Evolutionary conservation across 2,329 filamentous ascomycete genomes (phyloP), one percentile per base, ranked within the genome.

Genomic region (Didymella exigua): DNA sequence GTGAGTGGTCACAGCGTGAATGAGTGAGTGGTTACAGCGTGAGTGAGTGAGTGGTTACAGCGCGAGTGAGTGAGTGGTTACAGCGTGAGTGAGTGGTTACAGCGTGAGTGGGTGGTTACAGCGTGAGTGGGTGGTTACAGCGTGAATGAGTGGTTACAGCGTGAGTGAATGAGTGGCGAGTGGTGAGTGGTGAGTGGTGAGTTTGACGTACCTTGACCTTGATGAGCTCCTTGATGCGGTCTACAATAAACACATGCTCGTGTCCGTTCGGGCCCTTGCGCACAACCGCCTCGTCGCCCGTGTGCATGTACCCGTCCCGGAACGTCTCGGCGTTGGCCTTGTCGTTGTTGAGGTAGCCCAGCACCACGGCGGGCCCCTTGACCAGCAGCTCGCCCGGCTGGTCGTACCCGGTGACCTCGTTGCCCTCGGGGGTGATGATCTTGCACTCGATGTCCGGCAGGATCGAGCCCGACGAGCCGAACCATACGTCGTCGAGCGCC

Each of bases 261-360:
- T 87, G 78, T 2, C 90, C 91, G 2, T 78, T 54, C 3, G 65
- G 0, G 84, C 81, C 7, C 85, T 79, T 66, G 2, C 83, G 81
- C 10, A 96, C 78, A 3, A 93, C 79, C 1, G 59, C 59, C 29
- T 61, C 56, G 36, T 97, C 93, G 5, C 93, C 93, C 0, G 93
- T 96, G 34, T 84, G 84, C 81, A 96, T 86, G 85, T 91, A 95
- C 1, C 79, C 78, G 56, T 92, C 87, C 1, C 86, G 80, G 67
- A 91, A 97, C 0, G 92, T 95, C 71, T 96, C 91, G 46, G 83
- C 81, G 18, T 87, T 96, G 3, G 93, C 91, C 67, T 89, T 88
- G 38, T 89, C 86, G 68, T 96, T 96, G 76, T 96, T 89, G 48
- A 96, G 78, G 65, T 97, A 97, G 1, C 93, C 93, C 0, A 96